Conservation (phyloP, 2,329 filamentous ascomycete genomes). For the Epicoccum nigrum region DNA sequence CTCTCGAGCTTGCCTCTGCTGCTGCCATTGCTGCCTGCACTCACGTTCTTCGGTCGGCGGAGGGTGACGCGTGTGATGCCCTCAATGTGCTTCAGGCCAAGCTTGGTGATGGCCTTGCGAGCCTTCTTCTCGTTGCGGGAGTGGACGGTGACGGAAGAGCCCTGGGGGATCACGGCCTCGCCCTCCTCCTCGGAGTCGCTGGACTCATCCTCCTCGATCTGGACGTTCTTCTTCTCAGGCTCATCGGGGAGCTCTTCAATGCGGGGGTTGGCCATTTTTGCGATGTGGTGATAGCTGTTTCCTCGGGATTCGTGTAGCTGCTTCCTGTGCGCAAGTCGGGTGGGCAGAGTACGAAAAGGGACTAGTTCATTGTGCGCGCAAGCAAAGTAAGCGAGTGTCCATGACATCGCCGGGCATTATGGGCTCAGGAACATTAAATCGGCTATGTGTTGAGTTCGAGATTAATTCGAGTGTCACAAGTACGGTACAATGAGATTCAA, state of each 20-base stretch:
- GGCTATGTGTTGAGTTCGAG: background rate
- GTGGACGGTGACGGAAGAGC: slow-evolving; percentile 89
- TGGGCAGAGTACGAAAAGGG: background rate
- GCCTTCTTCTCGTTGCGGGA: slow-evolving; percentile 99
- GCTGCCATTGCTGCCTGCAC: slow-evolving; percentile 46
- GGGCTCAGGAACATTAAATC: background rate
- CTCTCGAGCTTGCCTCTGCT: slow-evolving; percentile 15
- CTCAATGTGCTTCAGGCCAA: slow-evolving; percentile 92
- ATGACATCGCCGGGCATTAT: slow-evolving; percentile 11
- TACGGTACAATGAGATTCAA: slow-evolving; percentile 18
- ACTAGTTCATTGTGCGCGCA: slow-evolving; percentile 31
- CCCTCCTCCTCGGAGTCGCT: slow-evolving; percentile 74
- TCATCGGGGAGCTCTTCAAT: slow-evolving; percentile 96
- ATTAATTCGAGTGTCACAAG: background rate
- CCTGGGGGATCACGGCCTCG: slow-evolving; percentile 75
- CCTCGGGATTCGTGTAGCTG: slow-evolving; percentile 4
- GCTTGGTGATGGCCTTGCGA: slow-evolving; percentile 98
- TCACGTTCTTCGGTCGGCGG: slow-evolving; percentile 97
- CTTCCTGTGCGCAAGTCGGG: background rate
- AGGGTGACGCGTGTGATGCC: slow-evolving; percentile 98
- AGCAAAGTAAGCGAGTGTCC: slow-evolving; percentile 32
- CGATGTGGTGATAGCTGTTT: slow-evolving; percentile 34
- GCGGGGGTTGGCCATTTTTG: slow-evolving; percentile 93
- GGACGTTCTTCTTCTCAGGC: slow-evolving; percentile 76
- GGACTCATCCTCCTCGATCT: slow-evolving; percentile 74